Base-by-base conservation (phyloP, 129 eudicot species). In the Cynara cardunculus region DNA sequence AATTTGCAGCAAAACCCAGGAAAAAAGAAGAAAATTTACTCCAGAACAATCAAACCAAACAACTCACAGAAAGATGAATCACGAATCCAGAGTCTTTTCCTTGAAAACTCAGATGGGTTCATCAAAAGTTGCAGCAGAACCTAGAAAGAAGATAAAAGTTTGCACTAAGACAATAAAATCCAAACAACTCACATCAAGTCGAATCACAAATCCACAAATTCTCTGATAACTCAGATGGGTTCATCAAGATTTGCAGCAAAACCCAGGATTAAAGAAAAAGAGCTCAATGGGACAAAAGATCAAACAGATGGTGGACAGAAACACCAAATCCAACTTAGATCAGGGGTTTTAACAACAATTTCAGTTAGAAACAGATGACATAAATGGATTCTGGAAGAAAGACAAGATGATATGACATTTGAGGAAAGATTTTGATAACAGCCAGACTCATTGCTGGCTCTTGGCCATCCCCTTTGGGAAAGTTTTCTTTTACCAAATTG, bases 381-480 rank as follows among this genome's bases (percentile, higher is more conserved):
- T 10, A 64, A 67, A 66, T 34, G 84, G 87, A 73, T 73, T 80
- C 75, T 73, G 32, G 32, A 67, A 82, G 9, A 22, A 21, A 22
- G 46, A 32, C 59, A 25, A 67, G 22, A 22, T 16, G 76, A 81
- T 10, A 41, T 41, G 62, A 53, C 76, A 82, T 49, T 75, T 75
- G 74, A 68, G 80, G 79, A 80, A 85, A 81, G 75, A 37, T 85
- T 69, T 80, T 69, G 75, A 80, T 70, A 80, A 30, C 70, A 24
- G 76, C 74, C 53, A 80, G 78, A 69, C 59, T 74, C 80, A 69
- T 65, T 62, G 77, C 66, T 44, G 71, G 77, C 71, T 76, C 72
- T 26, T 67, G 27, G 56, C 71, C 86, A 81, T 87, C 87, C 81
- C 70, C 28, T 82, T 86, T 82, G 76, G 82, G 85, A 87, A 88